Percentiles rank a stretch among this genome's conserved stretches.
These are phyloP conservation scores for Hypoxylon sp. DNA, from an alignment of 2,329 filamentous ascomycete species.

Conservation along the genomic window DNA sequence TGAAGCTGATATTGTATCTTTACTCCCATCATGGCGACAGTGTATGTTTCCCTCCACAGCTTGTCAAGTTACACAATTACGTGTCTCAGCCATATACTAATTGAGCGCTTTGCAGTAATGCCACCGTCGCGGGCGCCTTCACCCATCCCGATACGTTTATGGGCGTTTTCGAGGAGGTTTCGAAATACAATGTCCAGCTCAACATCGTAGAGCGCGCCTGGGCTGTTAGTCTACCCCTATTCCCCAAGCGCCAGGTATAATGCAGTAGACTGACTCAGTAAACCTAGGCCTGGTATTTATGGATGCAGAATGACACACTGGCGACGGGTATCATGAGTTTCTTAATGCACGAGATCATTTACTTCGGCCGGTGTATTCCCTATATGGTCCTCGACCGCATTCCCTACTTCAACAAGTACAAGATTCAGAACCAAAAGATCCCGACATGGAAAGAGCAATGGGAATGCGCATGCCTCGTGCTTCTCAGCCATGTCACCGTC, in stretches of 20 bases:
- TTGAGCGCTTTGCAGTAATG: constrained; percentile 61
- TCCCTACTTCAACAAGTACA: constrained; percentile 91
- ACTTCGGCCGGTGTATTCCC: constrained; percentile 91
- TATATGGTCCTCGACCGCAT: constrained; percentile 94
- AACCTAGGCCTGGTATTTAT: constrained; percentile 87
- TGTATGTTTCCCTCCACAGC: constrained; percentile 47
- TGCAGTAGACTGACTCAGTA: constrained; percentile 37
- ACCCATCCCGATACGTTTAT: constrained; percentile 68
- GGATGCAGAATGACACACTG: constrained; percentile 97
- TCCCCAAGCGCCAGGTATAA: constrained; percentile 18
- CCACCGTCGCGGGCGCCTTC: constrained; percentile 63
- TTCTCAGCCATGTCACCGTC: constrained; percentile 96
- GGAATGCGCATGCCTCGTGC: constrained; percentile 92
- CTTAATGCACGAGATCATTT: constrained; percentile 91
- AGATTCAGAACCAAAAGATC: constrained; percentile 92
- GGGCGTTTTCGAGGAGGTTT: constrained; percentile 73
- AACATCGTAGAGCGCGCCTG: constrained; percentile 90
- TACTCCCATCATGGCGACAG: constrained; percentile 50
- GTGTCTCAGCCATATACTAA: constrained; percentile 26
- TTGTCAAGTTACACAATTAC: constrained; percentile 4
- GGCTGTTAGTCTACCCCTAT: constrained; percentile 71
- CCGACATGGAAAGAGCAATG: constrained; percentile 95
- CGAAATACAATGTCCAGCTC: constrained; percentile 85
- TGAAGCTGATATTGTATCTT: constrained; percentile 16
- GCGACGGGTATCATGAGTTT: constrained; percentile 99